These are phyloP conservation scores for Neonectria neomacrospora DNA, from an alignment of 2,329 filamentous ascomycete species.

Conservation along the genomic window DNA sequence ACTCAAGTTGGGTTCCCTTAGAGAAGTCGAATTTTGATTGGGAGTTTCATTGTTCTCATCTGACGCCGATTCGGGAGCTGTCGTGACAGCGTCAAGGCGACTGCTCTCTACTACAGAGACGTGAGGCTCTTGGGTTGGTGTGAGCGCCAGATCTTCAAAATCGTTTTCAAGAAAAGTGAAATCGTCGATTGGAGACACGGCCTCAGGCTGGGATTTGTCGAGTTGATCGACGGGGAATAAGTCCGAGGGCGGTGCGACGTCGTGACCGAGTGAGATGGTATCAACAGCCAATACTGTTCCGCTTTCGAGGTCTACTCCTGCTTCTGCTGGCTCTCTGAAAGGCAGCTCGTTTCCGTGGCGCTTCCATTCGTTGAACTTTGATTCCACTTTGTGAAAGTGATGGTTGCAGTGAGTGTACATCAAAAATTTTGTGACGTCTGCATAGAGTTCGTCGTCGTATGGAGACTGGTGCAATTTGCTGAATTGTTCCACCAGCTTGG, in stretches of 20 bases:
- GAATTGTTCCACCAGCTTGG: neutral
- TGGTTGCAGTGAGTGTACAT: neutral
- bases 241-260: neutral
- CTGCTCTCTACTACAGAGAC: neutral
- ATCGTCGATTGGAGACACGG: neutral
- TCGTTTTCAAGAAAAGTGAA: neutral
- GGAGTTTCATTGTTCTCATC: neutral
- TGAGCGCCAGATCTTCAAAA: neutral
- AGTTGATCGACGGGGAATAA: neutral
- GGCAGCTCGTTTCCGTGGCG: neutral
- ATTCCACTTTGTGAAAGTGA: neutral
- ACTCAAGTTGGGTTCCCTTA: neutral
- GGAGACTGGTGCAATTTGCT: neutral
- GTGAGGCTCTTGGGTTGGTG: neutral
- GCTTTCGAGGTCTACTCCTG: neutral
- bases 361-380: neutral
- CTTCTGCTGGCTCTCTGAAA: neutral
- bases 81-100: neutral
- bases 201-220: neutral
- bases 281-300: neutral
- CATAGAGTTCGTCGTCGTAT: neutral
- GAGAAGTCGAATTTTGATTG: no score
- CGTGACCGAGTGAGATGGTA: neutral
- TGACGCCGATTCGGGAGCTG: neutral
- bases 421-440: neutral